Percentiles rank a stretch among this genome's conserved stretches.
Conservation (phyloP, 805 yeast species). For the Kluyveromyces dobzhanskii region DNA sequence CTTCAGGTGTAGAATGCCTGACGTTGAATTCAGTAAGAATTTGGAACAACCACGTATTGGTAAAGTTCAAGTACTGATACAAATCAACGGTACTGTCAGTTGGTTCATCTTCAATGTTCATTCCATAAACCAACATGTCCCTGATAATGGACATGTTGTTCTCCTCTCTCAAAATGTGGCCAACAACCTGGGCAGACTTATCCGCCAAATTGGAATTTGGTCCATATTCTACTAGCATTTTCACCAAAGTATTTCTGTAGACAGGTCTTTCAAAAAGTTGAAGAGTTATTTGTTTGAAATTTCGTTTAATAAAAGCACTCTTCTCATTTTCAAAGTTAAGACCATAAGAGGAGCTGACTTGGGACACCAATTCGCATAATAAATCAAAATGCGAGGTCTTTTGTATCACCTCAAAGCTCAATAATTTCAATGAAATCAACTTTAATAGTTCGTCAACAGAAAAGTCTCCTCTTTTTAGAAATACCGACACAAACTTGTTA, state of each 20-base stretch:
- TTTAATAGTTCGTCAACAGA: conserved; percentile 14
- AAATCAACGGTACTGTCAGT: conserved; percentile 8
- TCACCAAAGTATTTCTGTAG: conserved; percentile 8
- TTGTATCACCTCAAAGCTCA: conserved; percentile 21
- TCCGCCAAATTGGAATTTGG: conserved; percentile 10
- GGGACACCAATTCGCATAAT: conserved; percentile 11
- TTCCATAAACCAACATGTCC: conserved; percentile 12
- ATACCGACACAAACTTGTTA: conserved; percentile 26
- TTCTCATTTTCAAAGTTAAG: conserved; percentile 17
- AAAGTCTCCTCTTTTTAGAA: conserved; percentile 24
- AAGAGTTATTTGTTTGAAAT: conserved; percentile 9
- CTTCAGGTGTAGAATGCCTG: not conserved
- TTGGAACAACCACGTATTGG: conserved; percentile 27
- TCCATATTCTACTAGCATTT: conserved; percentile 17
- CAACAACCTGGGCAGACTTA: conserved; percentile 10
- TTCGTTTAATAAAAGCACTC: conserved; percentile 16
- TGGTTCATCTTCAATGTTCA: conserved; percentile 7
- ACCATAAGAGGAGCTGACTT: conserved; percentile 6
- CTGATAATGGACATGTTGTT: conserved; percentile 2
- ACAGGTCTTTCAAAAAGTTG: not conserved
- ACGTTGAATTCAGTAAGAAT: conserved; percentile 11
- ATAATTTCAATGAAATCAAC: conserved; percentile 20
- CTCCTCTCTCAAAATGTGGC: conserved; percentile 10
- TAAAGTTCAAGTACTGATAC: conserved; percentile 20
- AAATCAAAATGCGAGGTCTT: conserved; percentile 16